These are phyloP conservation scores for Xylariaceae sp. DNA, from an alignment of 2,329 filamentous ascomycete genomes.

Conservation along the genomic window DNA sequence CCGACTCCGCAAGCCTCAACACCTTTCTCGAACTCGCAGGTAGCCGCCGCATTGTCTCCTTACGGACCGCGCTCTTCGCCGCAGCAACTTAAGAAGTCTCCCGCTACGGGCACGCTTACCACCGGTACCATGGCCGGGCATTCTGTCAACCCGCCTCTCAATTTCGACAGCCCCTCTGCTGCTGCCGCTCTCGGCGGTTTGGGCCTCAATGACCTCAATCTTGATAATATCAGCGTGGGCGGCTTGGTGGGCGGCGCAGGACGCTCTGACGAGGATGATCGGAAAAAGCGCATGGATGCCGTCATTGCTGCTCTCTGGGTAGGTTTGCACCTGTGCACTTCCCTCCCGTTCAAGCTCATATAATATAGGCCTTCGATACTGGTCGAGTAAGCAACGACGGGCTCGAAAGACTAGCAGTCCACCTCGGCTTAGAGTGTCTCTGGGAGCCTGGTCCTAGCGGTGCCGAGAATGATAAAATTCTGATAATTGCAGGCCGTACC, in stretches of 20 bases:
- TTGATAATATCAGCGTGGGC: constrained; percentile 58
- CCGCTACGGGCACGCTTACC: constrained; percentile 52
- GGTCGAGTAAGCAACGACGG: constrained; percentile 76
- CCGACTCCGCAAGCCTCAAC: constrained; percentile 71
- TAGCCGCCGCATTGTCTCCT: constrained; percentile 65
- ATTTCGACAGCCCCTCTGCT: constrained; percentile 69
- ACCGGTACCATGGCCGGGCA: constrained; percentile 55
- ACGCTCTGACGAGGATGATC: constrained; percentile 59
- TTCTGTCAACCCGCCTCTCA: constrained; percentile 53
- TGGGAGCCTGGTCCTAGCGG: constrained; percentile 60
- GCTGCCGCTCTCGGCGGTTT: constrained; percentile 65
- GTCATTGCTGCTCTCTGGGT: constrained; percentile 59
- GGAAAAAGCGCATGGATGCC: constrained; percentile 58
- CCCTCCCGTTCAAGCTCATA: constrained; percentile 36
- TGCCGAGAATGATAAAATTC: constrained; percentile 56
- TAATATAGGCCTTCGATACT: constrained; percentile 45
- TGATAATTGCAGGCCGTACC: constrained; percentile 67
- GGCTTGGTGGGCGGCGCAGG: constrained; percentile 50
- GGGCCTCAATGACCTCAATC: constrained; percentile 59
- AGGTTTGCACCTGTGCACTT: constrained; percentile 47
- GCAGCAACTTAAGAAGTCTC: constrained; percentile 68
- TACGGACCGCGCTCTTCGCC: constrained; percentile 63
- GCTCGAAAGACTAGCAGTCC: constrained; percentile 71
- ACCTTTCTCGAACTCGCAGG: constrained; percentile 63
- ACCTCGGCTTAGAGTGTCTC: constrained; percentile 68